Conservation (phyloP, 441 rosid species). For the Cnidoscolus chayamansa region DNA sequence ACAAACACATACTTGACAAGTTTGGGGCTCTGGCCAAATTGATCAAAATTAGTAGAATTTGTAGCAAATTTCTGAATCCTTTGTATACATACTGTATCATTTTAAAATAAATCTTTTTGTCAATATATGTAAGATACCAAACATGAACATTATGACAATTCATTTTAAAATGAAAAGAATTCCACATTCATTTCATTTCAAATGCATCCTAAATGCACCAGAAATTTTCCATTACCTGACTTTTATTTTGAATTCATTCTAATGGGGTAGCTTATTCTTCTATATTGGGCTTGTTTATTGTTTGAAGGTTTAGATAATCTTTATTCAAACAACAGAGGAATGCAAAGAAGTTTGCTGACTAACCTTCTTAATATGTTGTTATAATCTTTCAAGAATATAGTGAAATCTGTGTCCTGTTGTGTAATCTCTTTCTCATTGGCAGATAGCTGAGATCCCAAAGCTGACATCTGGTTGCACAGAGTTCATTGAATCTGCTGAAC, state of each 20-base stretch:
- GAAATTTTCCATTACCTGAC: not conserved
- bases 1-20: too few relatives aligned
- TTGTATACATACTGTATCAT: not conserved
- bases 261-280: not conserved
- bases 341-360: not conserved
- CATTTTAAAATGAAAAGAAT: not conserved
- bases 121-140: not conserved
- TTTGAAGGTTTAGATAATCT: not conserved
- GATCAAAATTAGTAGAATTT: not conserved
- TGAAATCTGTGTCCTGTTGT: not conserved
- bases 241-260: not conserved
- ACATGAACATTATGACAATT: not conserved
- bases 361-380: not conserved
- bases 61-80: not conserved
- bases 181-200: not conserved
- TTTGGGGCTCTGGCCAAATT: not conserved
- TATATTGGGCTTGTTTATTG: not conserved
- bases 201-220: not conserved
- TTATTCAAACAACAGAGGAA: not conserved
- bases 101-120: not conserved
- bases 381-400: not conserved
- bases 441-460: constrained; percentile 73
- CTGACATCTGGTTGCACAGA: constrained; percentile 87
- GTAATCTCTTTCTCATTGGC: constrained; percentile 26
- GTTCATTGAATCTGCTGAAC: constrained; percentile 75